Percentiles rank a stretch among this genome's conserved stretches.
Evolutionary conservation across 2,329 filamentous ascomycete species (phyloP).

Genomic region (Pseudogymnoascus destructans): DNA sequence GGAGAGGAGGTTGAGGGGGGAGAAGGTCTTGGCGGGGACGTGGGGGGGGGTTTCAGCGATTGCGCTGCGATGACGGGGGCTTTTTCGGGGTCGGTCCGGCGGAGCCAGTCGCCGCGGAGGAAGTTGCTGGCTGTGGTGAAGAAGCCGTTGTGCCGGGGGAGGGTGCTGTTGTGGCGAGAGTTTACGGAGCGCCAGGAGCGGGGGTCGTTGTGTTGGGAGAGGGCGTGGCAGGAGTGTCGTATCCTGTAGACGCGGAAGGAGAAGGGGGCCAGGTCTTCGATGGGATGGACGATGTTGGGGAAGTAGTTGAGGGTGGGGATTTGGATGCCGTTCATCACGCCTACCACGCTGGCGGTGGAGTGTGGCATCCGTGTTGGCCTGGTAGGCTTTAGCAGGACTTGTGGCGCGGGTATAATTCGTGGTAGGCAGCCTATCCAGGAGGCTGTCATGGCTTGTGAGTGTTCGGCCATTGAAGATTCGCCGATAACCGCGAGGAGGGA

Average conservation of each 20-base stretch:
- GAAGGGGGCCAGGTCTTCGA: slow-evolving; percentile 36
- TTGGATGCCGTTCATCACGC: slow-evolving; percentile 43
- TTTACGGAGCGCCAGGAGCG: neutral
- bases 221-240: slow-evolving; percentile 27
- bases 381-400: slow-evolving; percentile 44
- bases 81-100: neutral
- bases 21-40: slow-evolving; percentile 36
- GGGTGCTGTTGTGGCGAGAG: neutral
- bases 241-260: slow-evolving; percentile 38
- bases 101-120: neutral
- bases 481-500: slow-evolving; percentile 50
- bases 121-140: neutral
- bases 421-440: slow-evolving; percentile 44
- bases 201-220: neutral
- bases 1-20: slow-evolving; percentile 41
- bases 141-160: neutral
- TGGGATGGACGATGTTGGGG: slow-evolving; percentile 45
- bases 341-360: slow-evolving; percentile 40
- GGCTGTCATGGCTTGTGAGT: slow-evolving; percentile 46
- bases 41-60: slow-evolving; percentile 30
- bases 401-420: slow-evolving; percentile 47
- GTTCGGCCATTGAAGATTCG: slow-evolving; percentile 44
- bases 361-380: slow-evolving; percentile 44
- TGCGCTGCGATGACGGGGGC: neutral
- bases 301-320: slow-evolving; percentile 47